phyloP scores from a whole-genome alignment of 2,329 filamentous ascomycete genomes.

The Nectriaceae sp. region DNA sequence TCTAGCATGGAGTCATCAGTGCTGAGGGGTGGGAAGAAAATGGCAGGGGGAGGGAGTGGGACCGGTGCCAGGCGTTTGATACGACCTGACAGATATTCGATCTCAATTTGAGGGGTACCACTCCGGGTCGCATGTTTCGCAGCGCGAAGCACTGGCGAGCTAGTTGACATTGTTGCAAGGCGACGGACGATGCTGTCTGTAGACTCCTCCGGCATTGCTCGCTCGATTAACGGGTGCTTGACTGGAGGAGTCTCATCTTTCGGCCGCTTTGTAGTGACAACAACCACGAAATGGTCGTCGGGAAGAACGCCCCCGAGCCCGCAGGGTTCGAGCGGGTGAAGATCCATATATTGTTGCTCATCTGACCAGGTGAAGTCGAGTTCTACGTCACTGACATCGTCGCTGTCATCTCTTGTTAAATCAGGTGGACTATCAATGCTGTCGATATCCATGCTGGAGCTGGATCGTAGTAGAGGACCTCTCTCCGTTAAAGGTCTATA shows the following conservation, averaged over 20 bases:
- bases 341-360: conserved; percentile 39
- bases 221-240: neutral
- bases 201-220: conserved; percentile 28
- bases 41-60: conserved; percentile 53
- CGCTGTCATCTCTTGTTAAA: conserved; percentile 36
- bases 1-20: conserved; percentile 39
- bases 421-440: conserved; percentile 27
- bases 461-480: conserved; percentile 14
- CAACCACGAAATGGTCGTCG: conserved; percentile 64
- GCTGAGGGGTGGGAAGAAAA: conserved; percentile 53
- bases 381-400: conserved; percentile 42
- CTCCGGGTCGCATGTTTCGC: conserved; percentile 3
- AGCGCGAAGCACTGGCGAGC: conserved; percentile 31
- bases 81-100: conserved; percentile 47
- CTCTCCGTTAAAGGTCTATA: conserved; percentile 52
- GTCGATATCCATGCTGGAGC: conserved; percentile 33
- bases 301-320: conserved; percentile 61
- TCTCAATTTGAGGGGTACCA: conserved; percentile 32
- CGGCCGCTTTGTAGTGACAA: conserved; percentile 52
- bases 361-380: conserved; percentile 50
- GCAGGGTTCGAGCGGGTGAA: conserved; percentile 53
- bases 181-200: conserved; percentile 45
- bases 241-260: conserved; percentile 26
- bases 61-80: conserved; percentile 48
- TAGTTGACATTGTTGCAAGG: conserved; percentile 44